Base-by-base conservation (phyloP, 176 grass and related monocot genomes). In the Dactylis glomerata region DNA sequence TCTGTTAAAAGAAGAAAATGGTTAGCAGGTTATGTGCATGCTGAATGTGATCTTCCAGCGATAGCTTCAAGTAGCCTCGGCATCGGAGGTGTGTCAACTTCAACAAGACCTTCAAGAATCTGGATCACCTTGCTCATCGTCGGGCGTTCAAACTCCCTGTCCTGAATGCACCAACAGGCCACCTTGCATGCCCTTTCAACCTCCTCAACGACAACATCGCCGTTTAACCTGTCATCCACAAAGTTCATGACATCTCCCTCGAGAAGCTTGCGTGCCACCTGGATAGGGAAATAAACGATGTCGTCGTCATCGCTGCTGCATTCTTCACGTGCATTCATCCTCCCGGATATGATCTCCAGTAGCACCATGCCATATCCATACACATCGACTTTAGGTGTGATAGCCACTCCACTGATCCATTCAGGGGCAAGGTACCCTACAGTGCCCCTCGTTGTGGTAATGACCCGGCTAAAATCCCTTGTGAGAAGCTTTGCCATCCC, bases 281-380 rank as follows among this genome's bases (percentile, higher is more conserved):
- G 63, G 28, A 82, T n/a, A 17, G 86, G 89, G 11, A 81, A 84
- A 83, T 77, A 93, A 2, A 19, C 41, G 41, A 42, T 42, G 41
- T 9, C 9, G 9, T 42, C 41, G 8, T 9, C 41, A 42, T 42
- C 41, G 41, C 41, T 10, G 41, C 41, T 42, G 41, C 41, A 42
- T 42, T 10, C 8, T 42, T 42, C 8, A 9, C 10, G 41, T 10
- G 41, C 41, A 9, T 42, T 42, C 41, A 42, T 42, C 10, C 34
- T 89, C 44, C 87, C 76, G 3, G 87, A 84, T 68, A 80, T 28
- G 58, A 89, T 89, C 70, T 84, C 76, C 0, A 89, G 8, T 57
- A 89, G 8, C 6, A 89, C 81, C 87, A 84, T 84, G 4, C 87
- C 82, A 0, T 89, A 89, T 36, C 81, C 55, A 5, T 89, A 89